These are phyloP conservation scores for Metschnikowia continentalis DNA, from an alignment of 805 yeast genomes.

Conservation along the genomic window DNA sequence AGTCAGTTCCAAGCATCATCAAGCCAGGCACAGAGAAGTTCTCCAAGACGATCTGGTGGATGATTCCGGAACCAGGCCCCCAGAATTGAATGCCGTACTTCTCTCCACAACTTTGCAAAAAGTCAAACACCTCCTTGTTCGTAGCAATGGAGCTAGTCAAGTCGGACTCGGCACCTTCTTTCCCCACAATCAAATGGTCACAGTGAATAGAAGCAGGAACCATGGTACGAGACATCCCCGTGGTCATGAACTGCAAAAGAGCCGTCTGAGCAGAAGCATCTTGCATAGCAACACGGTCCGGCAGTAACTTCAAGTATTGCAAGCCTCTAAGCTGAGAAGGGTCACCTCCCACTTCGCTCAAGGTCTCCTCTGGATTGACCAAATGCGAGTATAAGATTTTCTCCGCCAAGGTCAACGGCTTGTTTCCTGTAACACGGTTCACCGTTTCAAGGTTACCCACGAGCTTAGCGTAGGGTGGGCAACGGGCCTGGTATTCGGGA, in stretches of 20 bases:
- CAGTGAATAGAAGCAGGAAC: conserved; percentile 97
- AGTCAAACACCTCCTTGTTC: conserved; percentile 94
- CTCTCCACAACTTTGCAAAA: conserved; percentile 86
- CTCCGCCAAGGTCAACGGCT: conserved; percentile 90
- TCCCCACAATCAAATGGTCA: conserved; percentile 97
- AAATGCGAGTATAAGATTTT: conserved; percentile 91
- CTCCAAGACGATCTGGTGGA: conserved; percentile 95
- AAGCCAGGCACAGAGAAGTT: conserved; percentile 96
- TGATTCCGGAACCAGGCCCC: conserved; percentile 99
- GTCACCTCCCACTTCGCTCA: conserved; percentile 46
- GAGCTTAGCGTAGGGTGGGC: conserved; percentile 85
- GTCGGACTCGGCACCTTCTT: conserved; percentile 85
- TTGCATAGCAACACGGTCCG: conserved; percentile 99
- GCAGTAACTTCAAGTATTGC: conserved; percentile 85
- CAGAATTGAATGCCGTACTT: conserved; percentile 97
- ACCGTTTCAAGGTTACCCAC: conserved; percentile 60
- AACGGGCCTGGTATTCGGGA: conserved; percentile 57
- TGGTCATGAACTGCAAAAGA: conserved; percentile 95
- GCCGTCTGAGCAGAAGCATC: conserved; percentile 99
- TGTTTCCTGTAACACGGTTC: conserved; percentile 56
- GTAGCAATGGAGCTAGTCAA: conserved; percentile 74
- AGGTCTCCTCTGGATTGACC: conserved; percentile 80
- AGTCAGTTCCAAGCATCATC: conserved; percentile 96
- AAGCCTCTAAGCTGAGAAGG: conserved; percentile 70
- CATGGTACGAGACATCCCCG: conserved; percentile 80